Percentiles rank a stretch among this genome's conserved stretches.
Evolutionary conservation across 2,329 filamentous ascomycete species (phyloP).

Genomic region (Eutypa lata): DNA sequence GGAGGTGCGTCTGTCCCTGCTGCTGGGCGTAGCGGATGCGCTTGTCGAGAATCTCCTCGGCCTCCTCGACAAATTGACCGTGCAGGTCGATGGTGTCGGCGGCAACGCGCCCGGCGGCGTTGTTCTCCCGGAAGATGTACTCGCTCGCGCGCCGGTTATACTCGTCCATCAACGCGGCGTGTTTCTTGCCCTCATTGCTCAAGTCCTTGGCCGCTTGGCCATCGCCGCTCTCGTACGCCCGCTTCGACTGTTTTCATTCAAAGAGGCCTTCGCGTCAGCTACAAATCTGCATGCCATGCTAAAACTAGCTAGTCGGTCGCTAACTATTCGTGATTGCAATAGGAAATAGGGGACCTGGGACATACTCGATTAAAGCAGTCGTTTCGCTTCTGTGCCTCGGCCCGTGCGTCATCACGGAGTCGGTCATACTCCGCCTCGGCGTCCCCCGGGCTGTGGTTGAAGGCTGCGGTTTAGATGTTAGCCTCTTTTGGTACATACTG

Average conservation of each 20-base stretch:
- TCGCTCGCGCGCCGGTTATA: slow-evolving; percentile 91
- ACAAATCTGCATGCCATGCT: too few species aligned
- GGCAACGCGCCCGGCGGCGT: slow-evolving; percentile 69
- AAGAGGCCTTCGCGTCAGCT: too few species aligned
- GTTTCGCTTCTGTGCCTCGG: slow-evolving; percentile 75
- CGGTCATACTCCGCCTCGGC: slow-evolving; percentile 89
- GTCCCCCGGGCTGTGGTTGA: slow-evolving; percentile 67
- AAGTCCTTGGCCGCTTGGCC: slow-evolving; percentile 79
- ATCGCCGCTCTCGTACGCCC: slow-evolving; percentile 82
- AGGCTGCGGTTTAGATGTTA: slow-evolving; percentile 50
- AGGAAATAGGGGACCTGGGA: too few species aligned
- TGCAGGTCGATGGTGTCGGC: slow-evolving; percentile 90
- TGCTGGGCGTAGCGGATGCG: slow-evolving; percentile 75
- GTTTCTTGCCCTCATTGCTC: slow-evolving; percentile 75
- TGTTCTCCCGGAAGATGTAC: slow-evolving; percentile 95
- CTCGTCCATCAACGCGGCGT: slow-evolving; percentile 79
- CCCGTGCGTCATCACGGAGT: slow-evolving; percentile 76
- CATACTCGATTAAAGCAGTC: slow-evolving; percentile 71
- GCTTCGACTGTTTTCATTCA: slow-evolving; percentile 65
- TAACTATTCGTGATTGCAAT: too few species aligned
- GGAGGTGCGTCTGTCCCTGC: slow-evolving; percentile 75
- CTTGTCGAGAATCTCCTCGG: slow-evolving; percentile 83
- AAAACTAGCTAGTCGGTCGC: too few species aligned
- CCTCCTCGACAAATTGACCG: slow-evolving; percentile 91
- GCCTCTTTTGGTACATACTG: background rate